A percentile compares a stretch with the other conserved stretches of the same genome.
Conservation (phyloP, 352 stramenopile genomes). For the Pythium plurisporium region DNA sequence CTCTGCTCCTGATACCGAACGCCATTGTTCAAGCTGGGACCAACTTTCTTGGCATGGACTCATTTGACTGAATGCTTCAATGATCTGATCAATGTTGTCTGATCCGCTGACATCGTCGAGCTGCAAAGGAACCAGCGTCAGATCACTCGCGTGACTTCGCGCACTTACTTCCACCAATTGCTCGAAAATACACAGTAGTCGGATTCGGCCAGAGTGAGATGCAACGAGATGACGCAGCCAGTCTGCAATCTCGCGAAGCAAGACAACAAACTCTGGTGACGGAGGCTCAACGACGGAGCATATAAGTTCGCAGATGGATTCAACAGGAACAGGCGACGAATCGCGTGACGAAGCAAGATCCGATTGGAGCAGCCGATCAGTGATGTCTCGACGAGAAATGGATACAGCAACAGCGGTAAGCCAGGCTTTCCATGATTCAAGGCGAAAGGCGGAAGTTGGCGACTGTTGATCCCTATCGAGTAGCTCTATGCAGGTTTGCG, state of each 20-base stretch:
- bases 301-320: constrained; percentile 38
- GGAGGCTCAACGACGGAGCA: constrained; percentile 23
- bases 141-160: background rate
- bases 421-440: constrained; percentile 46
- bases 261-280: constrained; percentile 47
- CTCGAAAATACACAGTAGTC: constrained; percentile 9
- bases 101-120: too few species aligned
- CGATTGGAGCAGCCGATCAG: constrained; percentile 45
- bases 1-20: constrained; percentile 36
- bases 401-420: constrained; percentile 37
- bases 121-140: constrained; percentile 18
- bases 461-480: constrained; percentile 12
- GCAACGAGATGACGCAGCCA: constrained; percentile 3
- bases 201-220: constrained; percentile 6
- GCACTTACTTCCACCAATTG: background rate
- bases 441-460: constrained; percentile 16
- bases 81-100: constrained; percentile 11
- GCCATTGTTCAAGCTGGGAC: constrained; percentile 43
- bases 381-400: constrained; percentile 48
- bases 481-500: constrained; percentile 33
- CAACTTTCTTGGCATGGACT: constrained; percentile 34
- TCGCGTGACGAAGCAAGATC: constrained; percentile 24
- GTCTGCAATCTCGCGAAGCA: constrained; percentile 25
- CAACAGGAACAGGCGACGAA: constrained; percentile 10
- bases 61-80: constrained; percentile 30